Evolutionary conservation across 805 yeast genomes (phyloP).

Genomic region (Candida corydali): DNA sequence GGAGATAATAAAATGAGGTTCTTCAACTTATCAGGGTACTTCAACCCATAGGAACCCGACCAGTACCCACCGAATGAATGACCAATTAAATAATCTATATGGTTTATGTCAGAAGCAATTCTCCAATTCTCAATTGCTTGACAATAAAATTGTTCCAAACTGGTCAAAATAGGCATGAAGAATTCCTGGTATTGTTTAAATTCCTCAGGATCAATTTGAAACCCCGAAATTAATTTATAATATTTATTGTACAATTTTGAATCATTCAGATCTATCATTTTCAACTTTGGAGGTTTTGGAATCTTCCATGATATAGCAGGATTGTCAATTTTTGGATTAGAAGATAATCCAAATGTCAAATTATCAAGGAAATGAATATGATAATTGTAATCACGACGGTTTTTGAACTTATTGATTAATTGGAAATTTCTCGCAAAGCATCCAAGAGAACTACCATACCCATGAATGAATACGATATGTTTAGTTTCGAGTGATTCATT

Average conservation of each 20-base stretch:
- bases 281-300: slow-evolving; percentile 18
- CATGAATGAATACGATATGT: slow-evolving; percentile 51
- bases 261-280: slow-evolving; percentile 22
- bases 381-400: slow-evolving; percentile 27
- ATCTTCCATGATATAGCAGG: slow-evolving; percentile 17
- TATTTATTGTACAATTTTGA: slow-evolving; percentile 33
- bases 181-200: slow-evolving; percentile 27
- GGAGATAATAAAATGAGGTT: slow-evolving; percentile 66
- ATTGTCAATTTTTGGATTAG: slow-evolving; percentile 36
- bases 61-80: slow-evolving; percentile 81
- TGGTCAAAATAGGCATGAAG: slow-evolving; percentile 34
- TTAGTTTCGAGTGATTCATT: slow-evolving; percentile 21
- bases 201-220: slow-evolving; percentile 20
- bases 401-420: slow-evolving; percentile 26
- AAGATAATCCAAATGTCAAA: slow-evolving; percentile 48
- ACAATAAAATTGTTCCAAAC: slow-evolving; percentile 53
- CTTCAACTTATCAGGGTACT: slow-evolving; percentile 50
- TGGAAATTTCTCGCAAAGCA: slow-evolving; percentile 54
- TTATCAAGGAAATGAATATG: slow-evolving; percentile 49
- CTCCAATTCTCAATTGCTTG: slow-evolving; percentile 69
- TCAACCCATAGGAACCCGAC: slow-evolving; percentile 58
- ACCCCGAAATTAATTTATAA: slow-evolving; percentile 36
- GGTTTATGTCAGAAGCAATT: slow-evolving; percentile 38
- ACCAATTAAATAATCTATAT: slow-evolving; percentile 60
- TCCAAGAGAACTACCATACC: slow-evolving; percentile 54